Conservation (phyloP, 108 stramenopile genomes). For the Asterionellopsis glacialis region DNA sequence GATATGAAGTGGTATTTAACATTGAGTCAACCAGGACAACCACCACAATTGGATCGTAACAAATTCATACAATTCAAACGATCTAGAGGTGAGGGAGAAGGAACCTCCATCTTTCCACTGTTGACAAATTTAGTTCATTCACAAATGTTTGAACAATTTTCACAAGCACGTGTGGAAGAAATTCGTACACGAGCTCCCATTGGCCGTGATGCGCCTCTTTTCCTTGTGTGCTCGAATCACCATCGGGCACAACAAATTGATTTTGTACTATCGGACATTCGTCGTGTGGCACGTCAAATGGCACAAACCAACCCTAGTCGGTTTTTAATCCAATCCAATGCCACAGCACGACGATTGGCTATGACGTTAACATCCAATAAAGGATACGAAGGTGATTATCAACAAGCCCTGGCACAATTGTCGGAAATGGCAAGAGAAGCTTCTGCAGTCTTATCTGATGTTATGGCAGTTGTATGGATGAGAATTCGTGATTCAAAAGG, state of each 20-base stretch:
- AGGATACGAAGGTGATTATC: conserved; percentile 63
- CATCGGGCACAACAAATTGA: conserved; percentile 57
- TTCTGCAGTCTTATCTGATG: conserved; percentile 58
- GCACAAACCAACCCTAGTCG: conserved; percentile 56
- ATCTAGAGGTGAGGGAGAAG: conserved; percentile 60
- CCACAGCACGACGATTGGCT: conserved; percentile 50
- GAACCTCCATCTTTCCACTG: conserved; percentile 63
- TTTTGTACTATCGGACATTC: conserved; percentile 56
- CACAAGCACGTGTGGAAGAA: conserved; percentile 71
- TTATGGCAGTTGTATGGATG: conserved; percentile 84
- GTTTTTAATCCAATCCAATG: conserved; percentile 32
- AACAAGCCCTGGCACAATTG: conserved; percentile 50
- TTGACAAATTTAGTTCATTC: conserved; percentile 68
- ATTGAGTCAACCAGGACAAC: conserved; percentile 34
- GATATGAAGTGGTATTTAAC: conserved; percentile 70
- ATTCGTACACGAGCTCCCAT: conserved; percentile 32
- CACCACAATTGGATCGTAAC: conserved; percentile 56
- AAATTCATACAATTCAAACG: conserved; percentile 72
- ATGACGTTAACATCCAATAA: conserved; percentile 74
- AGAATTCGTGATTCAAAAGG: conserved; percentile 63
- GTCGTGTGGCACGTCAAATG: conserved; percentile 58
- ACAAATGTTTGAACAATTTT: conserved; percentile 76
- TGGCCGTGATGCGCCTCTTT: conserved; percentile 61
- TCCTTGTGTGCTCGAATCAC: conserved; percentile 61
- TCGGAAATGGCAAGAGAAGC: conserved; percentile 66